Evolutionary conservation across 2,329 filamentous ascomycete species (phyloP).

Genomic region (Atkinsonella hypoxylon): DNA sequence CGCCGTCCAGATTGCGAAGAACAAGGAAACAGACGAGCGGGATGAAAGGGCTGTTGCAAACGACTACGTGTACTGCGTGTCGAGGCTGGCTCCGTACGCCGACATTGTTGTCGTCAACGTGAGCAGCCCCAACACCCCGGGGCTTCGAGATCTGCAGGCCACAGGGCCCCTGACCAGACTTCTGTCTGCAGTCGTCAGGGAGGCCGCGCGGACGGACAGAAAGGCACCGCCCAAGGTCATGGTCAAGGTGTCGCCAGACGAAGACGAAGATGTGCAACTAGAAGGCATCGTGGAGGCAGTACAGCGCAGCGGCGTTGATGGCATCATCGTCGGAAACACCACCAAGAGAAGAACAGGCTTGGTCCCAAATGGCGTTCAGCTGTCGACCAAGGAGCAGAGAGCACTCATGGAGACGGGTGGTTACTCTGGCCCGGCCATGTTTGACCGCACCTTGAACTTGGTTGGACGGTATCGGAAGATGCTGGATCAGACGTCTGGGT

Average conservation of each 20-base stretch:
- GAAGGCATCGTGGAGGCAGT: slow-evolving; percentile 81
- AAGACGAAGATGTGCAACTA: slow-evolving; percentile 75
- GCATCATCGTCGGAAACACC: slow-evolving; percentile 94
- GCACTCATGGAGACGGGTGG: slow-evolving; percentile 70
- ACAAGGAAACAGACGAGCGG: slow-evolving; percentile 77
- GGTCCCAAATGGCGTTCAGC: slow-evolving; percentile 51
- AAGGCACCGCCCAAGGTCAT: slow-evolving; percentile 62
- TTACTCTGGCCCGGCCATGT: slow-evolving; percentile 84
- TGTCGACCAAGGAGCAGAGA: slow-evolving; percentile 54
- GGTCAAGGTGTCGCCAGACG: slow-evolving; percentile 97
- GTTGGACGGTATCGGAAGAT: slow-evolving; percentile 67
- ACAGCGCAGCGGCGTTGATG: slow-evolving; percentile 74
- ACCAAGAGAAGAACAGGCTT: slow-evolving; percentile 71
- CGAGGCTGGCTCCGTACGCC: slow-evolving; percentile 71
- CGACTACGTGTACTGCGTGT: slow-evolving; percentile 82
- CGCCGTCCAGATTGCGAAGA: slow-evolving; percentile 92
- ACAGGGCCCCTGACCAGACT: slow-evolving; percentile 72
- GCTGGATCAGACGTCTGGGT: slow-evolving; percentile 37
- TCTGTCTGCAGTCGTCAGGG: slow-evolving; percentile 68
- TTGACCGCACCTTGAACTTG: slow-evolving; percentile 64
- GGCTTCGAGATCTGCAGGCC: slow-evolving; percentile 76
- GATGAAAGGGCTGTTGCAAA: slow-evolving; percentile 73
- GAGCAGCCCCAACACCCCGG: slow-evolving; percentile 90
- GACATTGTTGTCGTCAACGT: slow-evolving; percentile 98
- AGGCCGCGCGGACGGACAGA: slow-evolving; percentile 57